These are phyloP conservation scores for Yamadazyma dendronema DNA, from an alignment of 1,139 yeast species.

Conservation along the genomic window DNA sequence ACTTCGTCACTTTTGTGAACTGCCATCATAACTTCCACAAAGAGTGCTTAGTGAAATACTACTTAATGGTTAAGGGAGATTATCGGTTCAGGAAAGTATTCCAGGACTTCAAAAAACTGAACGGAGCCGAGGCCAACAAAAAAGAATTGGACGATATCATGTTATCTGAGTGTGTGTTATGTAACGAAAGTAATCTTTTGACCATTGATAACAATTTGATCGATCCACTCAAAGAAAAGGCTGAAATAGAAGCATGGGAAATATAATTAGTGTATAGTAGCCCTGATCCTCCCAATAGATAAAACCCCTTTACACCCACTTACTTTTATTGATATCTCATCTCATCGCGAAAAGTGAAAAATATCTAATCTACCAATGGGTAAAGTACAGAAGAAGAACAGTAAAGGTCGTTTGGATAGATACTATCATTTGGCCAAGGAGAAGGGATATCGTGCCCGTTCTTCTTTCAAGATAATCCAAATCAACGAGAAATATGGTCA, in stretches of 20 bases:
- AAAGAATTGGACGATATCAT: slow-evolving; percentile 60
- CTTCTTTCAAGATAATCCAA: slow-evolving; percentile 92
- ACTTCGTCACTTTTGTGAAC: slow-evolving; percentile 76
- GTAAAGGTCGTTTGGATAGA: slow-evolving; percentile 98
- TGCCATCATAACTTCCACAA: slow-evolving; percentile 90
- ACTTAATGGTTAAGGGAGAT: slow-evolving; percentile 61
- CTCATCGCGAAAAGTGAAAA: slow-evolving; percentile 13
- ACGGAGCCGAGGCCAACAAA: slow-evolving; percentile 21
- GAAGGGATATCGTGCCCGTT: slow-evolving; percentile 98
- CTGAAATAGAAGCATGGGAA: slow-evolving; percentile 27
- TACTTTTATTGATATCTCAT: no score
- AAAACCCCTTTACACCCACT: no score
- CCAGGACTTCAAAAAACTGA: slow-evolving; percentile 49
- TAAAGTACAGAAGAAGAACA: slow-evolving; percentile 90
- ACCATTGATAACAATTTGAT: slow-evolving; percentile 56
- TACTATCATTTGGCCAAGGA: slow-evolving; percentile 96
- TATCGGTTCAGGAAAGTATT: slow-evolving; percentile 64
- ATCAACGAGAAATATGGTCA: slow-evolving; percentile 96
- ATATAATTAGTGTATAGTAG: slow-evolving; percentile 4
- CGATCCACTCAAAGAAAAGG: slow-evolving; percentile 22
- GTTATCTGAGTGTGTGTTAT: slow-evolving; percentile 69
- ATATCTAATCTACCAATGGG: slow-evolving; percentile 52
- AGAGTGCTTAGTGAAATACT: slow-evolving; percentile 70
- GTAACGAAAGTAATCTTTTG: slow-evolving; percentile 75
- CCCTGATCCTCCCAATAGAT: not conserved